These are phyloP conservation scores for Gamarada debralockiae DNA, from an alignment of 495 filamentous ascomycete species.

Conservation along the genomic window DNA sequence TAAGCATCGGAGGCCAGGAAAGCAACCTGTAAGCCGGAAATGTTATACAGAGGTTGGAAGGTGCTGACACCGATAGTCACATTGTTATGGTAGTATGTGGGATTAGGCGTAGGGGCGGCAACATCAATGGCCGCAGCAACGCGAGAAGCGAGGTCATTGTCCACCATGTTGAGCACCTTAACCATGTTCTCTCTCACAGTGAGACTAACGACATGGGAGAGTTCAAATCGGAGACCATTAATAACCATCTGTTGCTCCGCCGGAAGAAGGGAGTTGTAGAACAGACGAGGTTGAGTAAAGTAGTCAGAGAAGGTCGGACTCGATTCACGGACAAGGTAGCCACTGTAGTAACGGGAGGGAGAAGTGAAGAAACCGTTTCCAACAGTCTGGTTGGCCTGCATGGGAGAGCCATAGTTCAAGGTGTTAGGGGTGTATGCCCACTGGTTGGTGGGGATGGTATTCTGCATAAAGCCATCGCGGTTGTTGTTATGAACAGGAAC, in stretches of 20 bases:
- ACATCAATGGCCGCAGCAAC: conserved; percentile 57
- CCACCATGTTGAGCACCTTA: conserved; percentile 66
- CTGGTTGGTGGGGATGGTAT: conserved; percentile 49
- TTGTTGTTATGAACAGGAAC: conserved; percentile 72
- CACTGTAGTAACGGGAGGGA: conserved; percentile 40
- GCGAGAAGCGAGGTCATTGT: conserved; percentile 63
- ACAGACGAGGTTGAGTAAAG: conserved; percentile 72
- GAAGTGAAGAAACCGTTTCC: conserved; percentile 75
- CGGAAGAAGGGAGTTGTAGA: conserved; percentile 70
- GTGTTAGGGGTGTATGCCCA: conserved; percentile 61
- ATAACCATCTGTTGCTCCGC: conserved; percentile 74
- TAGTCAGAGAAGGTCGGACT: conserved; percentile 67
- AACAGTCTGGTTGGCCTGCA: conserved; percentile 62
- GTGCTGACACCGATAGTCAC: conserved; percentile 58
- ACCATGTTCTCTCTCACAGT: conserved; percentile 61
- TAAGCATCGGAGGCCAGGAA: conserved; percentile 43
- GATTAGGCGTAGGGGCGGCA: conserved; percentile 52
- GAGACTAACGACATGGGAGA: conserved; percentile 50
- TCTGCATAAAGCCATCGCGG: conserved; percentile 54
- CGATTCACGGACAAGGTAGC: conserved; percentile 51
- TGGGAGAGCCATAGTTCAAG: conserved; percentile 60
- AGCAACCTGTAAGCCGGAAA: conserved; percentile 65
- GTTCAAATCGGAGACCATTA: conserved; percentile 76
- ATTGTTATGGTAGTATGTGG: conserved; percentile 67
- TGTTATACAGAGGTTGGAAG: conserved; percentile 53